Conservation (phyloP, 352 stramenopile genomes). For the Globisporangium solare region DNA sequence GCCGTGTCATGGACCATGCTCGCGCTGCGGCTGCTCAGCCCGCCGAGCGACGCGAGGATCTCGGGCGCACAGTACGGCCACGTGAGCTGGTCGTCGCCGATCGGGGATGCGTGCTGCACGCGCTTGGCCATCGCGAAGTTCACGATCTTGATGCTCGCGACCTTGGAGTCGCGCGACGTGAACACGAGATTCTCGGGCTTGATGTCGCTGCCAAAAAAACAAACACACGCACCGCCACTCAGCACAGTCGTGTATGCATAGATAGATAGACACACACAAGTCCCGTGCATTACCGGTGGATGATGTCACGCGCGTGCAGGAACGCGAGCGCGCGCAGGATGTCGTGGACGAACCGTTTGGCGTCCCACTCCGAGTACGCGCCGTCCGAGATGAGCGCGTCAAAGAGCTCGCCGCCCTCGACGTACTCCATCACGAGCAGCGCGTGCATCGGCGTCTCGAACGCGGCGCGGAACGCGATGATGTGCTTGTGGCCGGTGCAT, state of each 20-base stretch:
- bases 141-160: conserved; percentile 70
- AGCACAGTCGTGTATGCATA: conserved; percentile 10
- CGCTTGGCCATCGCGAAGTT: conserved; percentile 83
- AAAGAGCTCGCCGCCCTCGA: conserved; percentile 62
- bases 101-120: conserved; percentile 22
- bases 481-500: conserved; percentile 48
- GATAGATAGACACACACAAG: background rate
- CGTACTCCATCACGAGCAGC: conserved; percentile 58
- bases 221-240: background rate
- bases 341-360: conserved; percentile 38
- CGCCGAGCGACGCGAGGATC: conserved; percentile 31
- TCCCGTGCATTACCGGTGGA: conserved; percentile 49
- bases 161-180: conserved; percentile 59
- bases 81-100: conserved; percentile 30
- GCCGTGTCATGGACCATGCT: too few species aligned
- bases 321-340: conserved; percentile 55
- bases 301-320: conserved; percentile 66
- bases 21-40: conserved; percentile 1
- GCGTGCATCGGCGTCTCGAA: conserved; percentile 46
- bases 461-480: conserved; percentile 46
- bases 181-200: conserved; percentile 87
- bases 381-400: conserved; percentile 64
- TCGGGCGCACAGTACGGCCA: conserved; percentile 67
- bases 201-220: conserved; percentile 51
- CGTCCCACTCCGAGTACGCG: conserved; percentile 74